Evolutionary conservation across 257 asterid species (phyloP).

Genomic region (Solanum phureja): DNA sequence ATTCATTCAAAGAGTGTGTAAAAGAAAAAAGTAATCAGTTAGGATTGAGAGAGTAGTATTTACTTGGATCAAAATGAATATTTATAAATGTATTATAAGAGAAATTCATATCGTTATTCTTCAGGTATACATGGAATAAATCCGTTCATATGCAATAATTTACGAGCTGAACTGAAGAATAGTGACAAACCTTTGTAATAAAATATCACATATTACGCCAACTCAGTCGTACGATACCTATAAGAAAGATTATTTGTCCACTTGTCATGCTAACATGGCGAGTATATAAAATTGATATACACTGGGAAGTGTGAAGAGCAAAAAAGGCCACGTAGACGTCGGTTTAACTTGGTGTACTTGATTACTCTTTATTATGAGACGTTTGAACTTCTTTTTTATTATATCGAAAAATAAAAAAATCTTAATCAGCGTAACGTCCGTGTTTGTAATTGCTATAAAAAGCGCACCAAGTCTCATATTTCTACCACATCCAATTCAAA

Average conservation of each 20-base stretch:
- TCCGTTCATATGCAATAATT: neutral
- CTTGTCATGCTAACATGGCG: neutral
- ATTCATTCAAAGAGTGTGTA: neutral
- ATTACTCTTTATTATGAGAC: neutral
- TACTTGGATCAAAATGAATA: neutral
- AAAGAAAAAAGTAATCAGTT: neutral
- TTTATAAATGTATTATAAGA: neutral
- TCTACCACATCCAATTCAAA: neutral
- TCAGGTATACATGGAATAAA: neutral
- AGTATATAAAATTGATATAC: neutral
- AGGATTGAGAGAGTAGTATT: too few relatives aligned
- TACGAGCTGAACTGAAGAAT: too few relatives aligned
- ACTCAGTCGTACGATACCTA: neutral
- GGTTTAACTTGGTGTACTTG: conserved; percentile 15
- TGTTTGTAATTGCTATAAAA: conserved; percentile 37
- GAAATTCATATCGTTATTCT: too few relatives aligned
- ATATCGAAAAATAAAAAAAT: neutral
- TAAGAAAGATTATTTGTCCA: neutral
- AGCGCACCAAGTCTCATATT: neutral
- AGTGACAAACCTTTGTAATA: rapidly evolving
- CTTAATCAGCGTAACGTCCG: conserved; percentile 37
- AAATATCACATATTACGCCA: neutral
- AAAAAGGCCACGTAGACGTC: conserved; percentile 11
- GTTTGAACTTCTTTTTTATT: neutral
- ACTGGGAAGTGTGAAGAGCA: neutral